Base-by-base conservation (phyloP, 1,284 basidiomycete genomes). In the Trametes pubescens region DNA sequence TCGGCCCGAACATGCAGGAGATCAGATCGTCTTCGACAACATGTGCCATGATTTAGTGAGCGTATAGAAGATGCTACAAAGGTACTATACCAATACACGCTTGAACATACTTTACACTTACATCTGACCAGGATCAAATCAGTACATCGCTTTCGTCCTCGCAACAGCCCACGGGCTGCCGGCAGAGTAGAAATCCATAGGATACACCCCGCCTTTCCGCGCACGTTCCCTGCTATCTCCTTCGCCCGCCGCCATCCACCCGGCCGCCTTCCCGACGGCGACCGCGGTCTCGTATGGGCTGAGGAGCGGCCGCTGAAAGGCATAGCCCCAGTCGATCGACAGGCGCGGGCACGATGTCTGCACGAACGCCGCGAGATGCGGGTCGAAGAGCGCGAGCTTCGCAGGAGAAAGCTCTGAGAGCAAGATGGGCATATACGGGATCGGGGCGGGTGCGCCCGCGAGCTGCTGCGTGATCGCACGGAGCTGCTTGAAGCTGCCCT, bases 241-340 rank as follows among this genome's bases (percentile, higher is more conserved):
- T 74, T 75, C 73, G 72, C 79, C 65, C 58, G 78, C 78, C 22
- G 80, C 78, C 77, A 83, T 84, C 92, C 92, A 93, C 34, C 88
- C 88, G 21, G 79, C 77, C 18, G 87, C 81, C 67, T 86, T 83
- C 1, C 95, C 94, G 0, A 98, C 82, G 5, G 92, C 95, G 3
- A 99, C 93, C 10, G 91, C 90, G 0, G 95, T 92, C 79, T 99
- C 98, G 76, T 99, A 99, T 0, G 97, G 96, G 70, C 90, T 97
- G 32, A 99, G 80, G 51, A 99, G 80, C 0, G 98, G 98, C 34
- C 86, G 84, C 56, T 91, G 83, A 78, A 99, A 99, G 0, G 97
- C 97, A 73, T 96, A 96, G 2, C 96, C 96, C 98, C 98, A 99
- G 76, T 99, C 98, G 65, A 99, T 99, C 8, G 94, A 96, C 55